Evolutionary conservation across 108 stramenopile species (phyloP).

Genomic region (Schizochytrium sp.): DNA sequence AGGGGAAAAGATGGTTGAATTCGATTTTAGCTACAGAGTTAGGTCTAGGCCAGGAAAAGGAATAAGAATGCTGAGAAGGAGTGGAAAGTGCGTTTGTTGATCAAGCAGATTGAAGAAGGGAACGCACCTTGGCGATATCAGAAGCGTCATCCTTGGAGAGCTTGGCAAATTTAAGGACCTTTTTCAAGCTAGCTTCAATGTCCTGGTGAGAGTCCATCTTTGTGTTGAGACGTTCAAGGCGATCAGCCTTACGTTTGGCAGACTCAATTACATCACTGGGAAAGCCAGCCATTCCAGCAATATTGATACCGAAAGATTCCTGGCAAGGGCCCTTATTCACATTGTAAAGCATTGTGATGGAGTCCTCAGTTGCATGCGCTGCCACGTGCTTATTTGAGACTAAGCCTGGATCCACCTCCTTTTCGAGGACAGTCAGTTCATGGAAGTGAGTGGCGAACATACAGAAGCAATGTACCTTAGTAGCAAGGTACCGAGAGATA

Average conservation of each 20-base stretch:
- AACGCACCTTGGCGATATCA: constrained; percentile 20
- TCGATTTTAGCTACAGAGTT: background rate
- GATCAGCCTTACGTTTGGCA: constrained; percentile 91
- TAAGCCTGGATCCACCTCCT: constrained; percentile 64
- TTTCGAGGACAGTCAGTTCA: constrained; percentile 88
- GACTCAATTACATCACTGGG: constrained; percentile 86
- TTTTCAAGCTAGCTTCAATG: background rate
- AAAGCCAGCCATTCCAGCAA: constrained; percentile 93
- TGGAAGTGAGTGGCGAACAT: constrained; percentile 99
- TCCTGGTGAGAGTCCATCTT: background rate
- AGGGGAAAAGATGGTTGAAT: no score
- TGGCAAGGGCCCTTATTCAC: constrained; percentile 91
- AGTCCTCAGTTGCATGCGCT: constrained; percentile 72
- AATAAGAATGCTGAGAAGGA: background rate
- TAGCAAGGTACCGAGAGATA: constrained; percentile 89
- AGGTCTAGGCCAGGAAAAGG: background rate
- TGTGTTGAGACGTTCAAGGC: constrained; percentile 78
- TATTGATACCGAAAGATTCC: constrained; percentile 95
- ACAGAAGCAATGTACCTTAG: constrained; percentile 82
- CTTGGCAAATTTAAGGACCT: constrained; percentile 34
- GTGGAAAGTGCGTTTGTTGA: background rate
- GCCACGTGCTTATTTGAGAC: constrained; percentile 93
- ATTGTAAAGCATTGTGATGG: constrained; percentile 74
- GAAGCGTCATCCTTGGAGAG: background rate
- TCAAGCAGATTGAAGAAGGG: background rate